Conservation (phyloP, 2,329 filamentous ascomycete genomes). For the Rhynchosporium graminicola region DNA sequence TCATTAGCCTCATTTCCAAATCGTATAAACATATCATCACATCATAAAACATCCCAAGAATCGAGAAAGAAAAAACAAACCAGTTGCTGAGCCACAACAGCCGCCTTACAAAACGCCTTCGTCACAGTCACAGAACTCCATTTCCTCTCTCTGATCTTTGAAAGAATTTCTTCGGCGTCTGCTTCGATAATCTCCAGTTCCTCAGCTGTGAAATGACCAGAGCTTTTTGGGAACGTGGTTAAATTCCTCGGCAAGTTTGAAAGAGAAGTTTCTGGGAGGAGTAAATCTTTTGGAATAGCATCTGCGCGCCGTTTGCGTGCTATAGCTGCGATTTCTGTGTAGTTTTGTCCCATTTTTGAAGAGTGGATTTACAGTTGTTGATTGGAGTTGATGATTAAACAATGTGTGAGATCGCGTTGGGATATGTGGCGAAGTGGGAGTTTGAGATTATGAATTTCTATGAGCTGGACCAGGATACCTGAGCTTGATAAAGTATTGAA, state of each 20-base stretch:
- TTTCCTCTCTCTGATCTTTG: slow-evolving; percentile 41
- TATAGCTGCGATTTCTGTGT: slow-evolving; percentile 43
- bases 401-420: not conserved
- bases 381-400: not conserved
- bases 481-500: too few species aligned
- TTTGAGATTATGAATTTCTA: not conserved
- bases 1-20: not conserved
- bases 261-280: slow-evolving; percentile 33
- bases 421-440: not conserved
- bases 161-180: slow-evolving; percentile 40
- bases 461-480: too few species aligned
- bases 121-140: slow-evolving; percentile 55
- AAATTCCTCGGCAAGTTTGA: slow-evolving; percentile 33
- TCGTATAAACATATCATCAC: not conserved
- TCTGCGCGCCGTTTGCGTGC: slow-evolving; percentile 41
- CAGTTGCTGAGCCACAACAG: slow-evolving; percentile 56
- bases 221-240: slow-evolving; percentile 32
- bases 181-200: slow-evolving; percentile 53
- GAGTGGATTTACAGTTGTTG: slow-evolving; percentile 1
- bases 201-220: slow-evolving; percentile 38
- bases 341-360: slow-evolving; percentile 39
- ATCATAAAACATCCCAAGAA: not conserved
- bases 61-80: slow-evolving; percentile 39
- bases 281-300: slow-evolving; percentile 38
- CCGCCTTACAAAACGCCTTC: slow-evolving; percentile 55